Evolutionary conservation across 2,329 filamentous ascomycete genomes (phyloP).

Genomic region (Aureobasidium leucospermi): DNA sequence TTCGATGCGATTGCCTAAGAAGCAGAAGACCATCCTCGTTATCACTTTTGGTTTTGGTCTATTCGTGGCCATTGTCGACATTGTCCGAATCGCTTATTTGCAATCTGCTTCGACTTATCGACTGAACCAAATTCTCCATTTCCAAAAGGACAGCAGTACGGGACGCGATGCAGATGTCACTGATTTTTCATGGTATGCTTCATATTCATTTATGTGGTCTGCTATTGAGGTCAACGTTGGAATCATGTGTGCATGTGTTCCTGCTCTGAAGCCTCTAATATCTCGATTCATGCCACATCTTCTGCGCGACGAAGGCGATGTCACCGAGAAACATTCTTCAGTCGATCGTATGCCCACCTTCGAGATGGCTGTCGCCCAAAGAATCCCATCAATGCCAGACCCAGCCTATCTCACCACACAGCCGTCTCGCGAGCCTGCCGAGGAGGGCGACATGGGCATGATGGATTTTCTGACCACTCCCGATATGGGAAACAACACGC

Average conservation of each 20-base stretch:
- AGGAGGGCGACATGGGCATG: conserved; percentile 32
- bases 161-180: conserved; percentile 31
- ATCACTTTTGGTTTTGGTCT: conserved; percentile 80
- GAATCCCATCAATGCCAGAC: conserved; percentile 21
- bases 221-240: conserved; percentile 85
- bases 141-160: conserved; percentile 20
- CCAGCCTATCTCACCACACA: conserved; percentile 1
- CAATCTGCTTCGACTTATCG: conserved; percentile 58
- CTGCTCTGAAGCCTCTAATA: conserved; percentile 79
- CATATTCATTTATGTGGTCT: conserved; percentile 86
- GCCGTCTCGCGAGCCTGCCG: conserved; percentile 2
- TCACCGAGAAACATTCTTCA: conserved; percentile 26
- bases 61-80: conserved; percentile 82
- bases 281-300: conserved; percentile 53
- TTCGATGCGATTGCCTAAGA: conserved; percentile 71
- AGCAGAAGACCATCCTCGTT: conserved; percentile 82
- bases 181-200: conserved; percentile 64
- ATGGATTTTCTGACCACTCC: conserved; percentile 49
- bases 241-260: conserved; percentile 87
- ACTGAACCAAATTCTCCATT: conserved; percentile 33
- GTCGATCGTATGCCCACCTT: not conserved
- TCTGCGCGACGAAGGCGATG: conserved; percentile 41
- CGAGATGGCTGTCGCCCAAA: conserved; percentile 21
- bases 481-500: conserved; percentile 26
- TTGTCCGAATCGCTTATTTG: conserved; percentile 82